These are phyloP conservation scores for Leptodontidium sp. DNA, from an alignment of 2,329 filamentous ascomycete genomes.

Conservation along the genomic window DNA sequence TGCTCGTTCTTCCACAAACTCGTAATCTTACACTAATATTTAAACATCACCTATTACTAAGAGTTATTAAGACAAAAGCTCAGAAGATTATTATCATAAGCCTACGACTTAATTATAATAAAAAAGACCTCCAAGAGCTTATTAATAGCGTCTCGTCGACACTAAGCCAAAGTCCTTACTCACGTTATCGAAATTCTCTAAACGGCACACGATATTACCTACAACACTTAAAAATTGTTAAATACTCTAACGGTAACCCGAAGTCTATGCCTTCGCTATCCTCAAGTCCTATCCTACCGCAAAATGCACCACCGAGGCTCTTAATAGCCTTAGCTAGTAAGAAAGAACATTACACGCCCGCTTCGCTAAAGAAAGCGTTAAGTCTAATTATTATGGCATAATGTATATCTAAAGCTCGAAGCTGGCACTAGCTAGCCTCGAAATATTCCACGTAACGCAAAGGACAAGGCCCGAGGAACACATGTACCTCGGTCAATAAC, in stretches of 20 bases:
- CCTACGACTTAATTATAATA: constrained; percentile 22
- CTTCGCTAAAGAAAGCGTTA: constrained; percentile 31
- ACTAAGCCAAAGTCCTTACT: constrained; percentile 9
- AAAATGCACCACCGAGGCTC: constrained; percentile 13
- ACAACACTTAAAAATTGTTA: constrained; percentile 29
- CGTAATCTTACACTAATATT: background rate
- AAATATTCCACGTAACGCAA: no score
- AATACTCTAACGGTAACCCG: constrained; percentile 26
- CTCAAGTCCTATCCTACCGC: constrained; percentile 32
- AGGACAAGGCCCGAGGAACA: background rate
- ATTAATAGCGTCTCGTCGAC: background rate
- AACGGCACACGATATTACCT: constrained; percentile 15
- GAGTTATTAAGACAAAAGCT: constrained; percentile 31
- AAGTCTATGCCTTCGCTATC: constrained; percentile 36
- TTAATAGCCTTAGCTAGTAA: constrained; percentile 24
- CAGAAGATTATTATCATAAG: constrained; percentile 40
- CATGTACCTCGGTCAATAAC: no score
- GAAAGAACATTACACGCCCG: constrained; percentile 19
- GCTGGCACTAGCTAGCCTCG: no score
- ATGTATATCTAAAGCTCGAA: no score
- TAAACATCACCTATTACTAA: background rate
- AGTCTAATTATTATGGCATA: background rate
- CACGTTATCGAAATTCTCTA: background rate
- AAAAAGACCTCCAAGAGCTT: constrained; percentile 23
- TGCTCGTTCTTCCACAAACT: background rate